Conservation (phyloP, 257 asterid genomes). For the Verbena officinalis region DNA sequence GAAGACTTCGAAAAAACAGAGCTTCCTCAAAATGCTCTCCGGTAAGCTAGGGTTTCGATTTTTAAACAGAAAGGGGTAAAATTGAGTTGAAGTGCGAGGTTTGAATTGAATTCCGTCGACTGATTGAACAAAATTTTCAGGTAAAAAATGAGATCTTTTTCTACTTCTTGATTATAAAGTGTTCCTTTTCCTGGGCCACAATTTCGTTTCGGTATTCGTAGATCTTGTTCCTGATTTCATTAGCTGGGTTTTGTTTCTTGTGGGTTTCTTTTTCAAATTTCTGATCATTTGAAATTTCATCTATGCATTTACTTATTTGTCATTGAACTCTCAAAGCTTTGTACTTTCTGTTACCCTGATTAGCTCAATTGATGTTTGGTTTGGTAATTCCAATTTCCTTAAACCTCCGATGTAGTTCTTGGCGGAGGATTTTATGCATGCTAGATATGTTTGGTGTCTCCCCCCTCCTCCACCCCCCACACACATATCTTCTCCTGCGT, state of each 20-base stretch:
- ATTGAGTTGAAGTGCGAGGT: not conserved
- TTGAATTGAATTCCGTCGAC: conserved; percentile 1
- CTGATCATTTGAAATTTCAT: not conserved
- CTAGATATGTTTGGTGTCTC: conserved; percentile 6
- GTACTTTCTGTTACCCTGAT: conserved; percentile 7
- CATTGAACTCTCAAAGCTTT: not conserved
- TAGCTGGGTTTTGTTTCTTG: conserved; percentile 33
- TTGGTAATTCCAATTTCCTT: not conserved
- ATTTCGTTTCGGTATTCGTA: conserved; percentile 17
- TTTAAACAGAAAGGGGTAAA: conserved; percentile 22
- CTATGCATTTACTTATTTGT: not conserved
- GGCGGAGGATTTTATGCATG: not conserved
- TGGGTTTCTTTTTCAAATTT: not conserved
- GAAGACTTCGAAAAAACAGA: conserved; percentile 11
- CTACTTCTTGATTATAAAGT: not conserved
- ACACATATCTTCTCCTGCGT: too few species aligned
- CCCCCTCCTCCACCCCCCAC: not conserved
- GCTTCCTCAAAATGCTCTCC: conserved; percentile 24
- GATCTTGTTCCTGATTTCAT: conserved; percentile 33
- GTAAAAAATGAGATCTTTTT: conserved; percentile 24
- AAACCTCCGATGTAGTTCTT: conserved; percentile 5
- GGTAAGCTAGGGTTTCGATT: conserved; percentile 37
- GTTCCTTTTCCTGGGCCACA: conserved; percentile 3
- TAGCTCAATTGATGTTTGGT: not conserved
- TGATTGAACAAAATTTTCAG: conserved; percentile 20